These are phyloP conservation scores for Erodium moschatum DNA, from an alignment of 441 rosid species.

Conservation along the genomic window DNA sequence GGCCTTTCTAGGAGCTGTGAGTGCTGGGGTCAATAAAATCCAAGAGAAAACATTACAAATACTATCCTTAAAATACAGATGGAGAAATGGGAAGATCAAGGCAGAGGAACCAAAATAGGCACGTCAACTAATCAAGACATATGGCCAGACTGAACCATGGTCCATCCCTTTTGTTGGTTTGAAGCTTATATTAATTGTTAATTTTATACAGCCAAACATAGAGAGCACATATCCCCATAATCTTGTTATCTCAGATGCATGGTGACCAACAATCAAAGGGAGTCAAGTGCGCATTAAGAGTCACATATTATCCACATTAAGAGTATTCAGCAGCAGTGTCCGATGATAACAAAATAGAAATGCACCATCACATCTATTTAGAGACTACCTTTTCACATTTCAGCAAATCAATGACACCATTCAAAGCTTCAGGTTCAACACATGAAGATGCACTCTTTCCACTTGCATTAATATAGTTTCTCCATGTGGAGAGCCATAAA, in stretches of 20 bases:
- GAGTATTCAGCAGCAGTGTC: slow-evolving; percentile 11
- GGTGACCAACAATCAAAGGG: slow-evolving; percentile 4
- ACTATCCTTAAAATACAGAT: slow-evolving; percentile 7
- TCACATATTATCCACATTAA: not conserved
- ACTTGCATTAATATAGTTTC: slow-evolving; percentile 59
- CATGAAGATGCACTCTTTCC: slow-evolving; percentile 62
- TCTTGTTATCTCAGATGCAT: slow-evolving; percentile 4
- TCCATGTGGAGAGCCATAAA: slow-evolving; percentile 79
- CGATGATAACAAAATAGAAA: slow-evolving; percentile 8
- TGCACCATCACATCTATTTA: slow-evolving; percentile 9
- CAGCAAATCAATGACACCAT: slow-evolving; percentile 47
- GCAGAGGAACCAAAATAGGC: slow-evolving; percentile 7
- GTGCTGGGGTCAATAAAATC: slow-evolving; percentile 47
- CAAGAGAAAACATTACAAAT: slow-evolving; percentile 3
- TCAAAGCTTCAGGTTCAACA: slow-evolving; percentile 63
- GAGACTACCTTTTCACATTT: slow-evolving; percentile 74
- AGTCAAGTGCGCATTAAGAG: not conserved
- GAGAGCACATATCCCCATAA: not conserved
- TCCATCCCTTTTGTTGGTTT: not conserved
- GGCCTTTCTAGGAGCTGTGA: slow-evolving; percentile 68
- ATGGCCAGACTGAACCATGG: not conserved
- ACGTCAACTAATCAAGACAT: not conserved
- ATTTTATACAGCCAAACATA: not conserved
- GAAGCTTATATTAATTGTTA: slow-evolving; percentile 4
- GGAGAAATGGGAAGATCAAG: slow-evolving; percentile 5